phyloP scores from a whole-genome alignment of 2,329 filamentous ascomycete genomes.

The Aphanocladium album region DNA sequence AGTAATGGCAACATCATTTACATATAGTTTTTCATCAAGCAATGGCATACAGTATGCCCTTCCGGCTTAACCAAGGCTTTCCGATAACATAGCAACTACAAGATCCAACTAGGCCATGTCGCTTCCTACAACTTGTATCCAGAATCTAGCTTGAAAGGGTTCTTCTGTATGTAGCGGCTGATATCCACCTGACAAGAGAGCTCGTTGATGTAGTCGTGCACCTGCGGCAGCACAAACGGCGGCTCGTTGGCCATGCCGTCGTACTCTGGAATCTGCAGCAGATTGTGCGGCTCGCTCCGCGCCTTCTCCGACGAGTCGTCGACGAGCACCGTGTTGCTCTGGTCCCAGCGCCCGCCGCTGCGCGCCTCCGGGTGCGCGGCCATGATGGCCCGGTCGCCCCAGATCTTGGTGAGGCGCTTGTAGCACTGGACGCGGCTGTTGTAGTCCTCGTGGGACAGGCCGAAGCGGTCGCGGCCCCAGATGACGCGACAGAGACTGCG shows the following conservation, averaged over 20 bases:
- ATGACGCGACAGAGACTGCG: constrained; percentile 55
- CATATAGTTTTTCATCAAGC: too few species aligned
- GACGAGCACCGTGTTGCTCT: constrained; percentile 82
- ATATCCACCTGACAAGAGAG: constrained; percentile 54
- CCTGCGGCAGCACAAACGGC: constrained; percentile 46
- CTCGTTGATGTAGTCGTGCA: constrained; percentile 57
- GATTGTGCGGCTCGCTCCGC: constrained; percentile 74
- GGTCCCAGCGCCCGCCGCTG: constrained; percentile 56
- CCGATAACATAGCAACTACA: too few species aligned
- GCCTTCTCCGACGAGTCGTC: constrained; percentile 84
- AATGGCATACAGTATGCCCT: too few species aligned
- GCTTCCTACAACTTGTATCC: constrained; percentile 18
- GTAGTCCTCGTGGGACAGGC: constrained; percentile 61
- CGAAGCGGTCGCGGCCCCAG: constrained; percentile 76
- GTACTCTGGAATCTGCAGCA: constrained; percentile 78
- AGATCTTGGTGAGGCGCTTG: constrained; percentile 73
- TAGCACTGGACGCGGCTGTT: constrained; percentile 74
- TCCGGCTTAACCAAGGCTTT: too few species aligned
- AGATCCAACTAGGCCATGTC: too few species aligned
- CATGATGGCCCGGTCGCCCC: constrained; percentile 48
- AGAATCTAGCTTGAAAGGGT: constrained; percentile 42
- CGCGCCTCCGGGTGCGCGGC: constrained; percentile 39
- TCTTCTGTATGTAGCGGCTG: constrained; percentile 52
- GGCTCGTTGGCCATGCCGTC: constrained; percentile 38
- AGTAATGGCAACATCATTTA: too few species aligned